Conservation (phyloP, 1,284 basidiomycete genomes). For the Peniophora sp. region DNA sequence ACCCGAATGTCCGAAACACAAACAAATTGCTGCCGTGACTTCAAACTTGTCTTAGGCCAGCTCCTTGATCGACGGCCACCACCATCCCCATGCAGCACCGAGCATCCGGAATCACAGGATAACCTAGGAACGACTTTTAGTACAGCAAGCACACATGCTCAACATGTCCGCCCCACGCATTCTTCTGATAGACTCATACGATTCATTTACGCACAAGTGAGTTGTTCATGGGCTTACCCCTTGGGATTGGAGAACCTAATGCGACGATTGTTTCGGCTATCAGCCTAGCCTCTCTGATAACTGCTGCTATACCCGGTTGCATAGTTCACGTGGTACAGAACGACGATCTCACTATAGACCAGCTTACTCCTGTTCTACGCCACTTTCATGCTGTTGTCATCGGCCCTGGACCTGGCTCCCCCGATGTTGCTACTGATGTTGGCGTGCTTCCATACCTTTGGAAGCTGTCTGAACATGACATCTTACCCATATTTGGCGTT, state of each 20-base stretch:
- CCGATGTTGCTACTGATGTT: constrained; percentile 51
- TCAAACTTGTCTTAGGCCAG: too few relatives aligned
- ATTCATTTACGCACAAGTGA: constrained; percentile 82
- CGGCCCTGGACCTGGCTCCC: constrained; percentile 80
- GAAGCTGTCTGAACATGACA: constrained; percentile 39
- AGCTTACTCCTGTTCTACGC: constrained; percentile 43
- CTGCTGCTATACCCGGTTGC: constrained; percentile 48
- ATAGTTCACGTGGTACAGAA: constrained; percentile 67
- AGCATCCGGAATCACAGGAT: neutral
- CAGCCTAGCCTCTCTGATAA: constrained; percentile 61
- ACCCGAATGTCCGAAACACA: too few relatives aligned
- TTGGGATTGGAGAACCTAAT: neutral
- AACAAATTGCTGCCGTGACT: too few relatives aligned
- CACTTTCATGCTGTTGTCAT: constrained; percentile 65
- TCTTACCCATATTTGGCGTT: constrained; percentile 79
- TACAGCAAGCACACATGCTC: neutral
- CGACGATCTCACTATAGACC: constrained; percentile 42
- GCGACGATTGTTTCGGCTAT: constrained; percentile 4
- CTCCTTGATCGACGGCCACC: too few relatives aligned
- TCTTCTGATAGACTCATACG: constrained; percentile 75
- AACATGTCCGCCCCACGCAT: constrained; percentile 23
- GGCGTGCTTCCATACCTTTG: constrained; percentile 63
- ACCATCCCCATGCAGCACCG: too few relatives aligned
- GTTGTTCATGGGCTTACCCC: constrained; percentile 25
- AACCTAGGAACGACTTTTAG: neutral